These are phyloP conservation scores for Eucalyptus brandiana DNA, from an alignment of 345 rosid genomes.

Conservation along the genomic window DNA sequence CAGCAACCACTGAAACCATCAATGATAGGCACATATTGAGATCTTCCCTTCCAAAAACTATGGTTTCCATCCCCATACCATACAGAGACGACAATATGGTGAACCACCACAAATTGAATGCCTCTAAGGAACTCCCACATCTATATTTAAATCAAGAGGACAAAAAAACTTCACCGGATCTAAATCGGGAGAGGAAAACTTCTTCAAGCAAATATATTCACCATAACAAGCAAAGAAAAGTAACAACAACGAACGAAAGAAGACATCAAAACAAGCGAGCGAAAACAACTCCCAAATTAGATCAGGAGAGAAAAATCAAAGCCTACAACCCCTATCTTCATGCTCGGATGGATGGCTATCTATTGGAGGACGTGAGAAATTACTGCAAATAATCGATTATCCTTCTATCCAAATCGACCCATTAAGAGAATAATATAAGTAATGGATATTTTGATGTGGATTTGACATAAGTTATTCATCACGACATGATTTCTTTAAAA, in stretches of 20 bases:
- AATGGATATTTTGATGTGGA: neutral
- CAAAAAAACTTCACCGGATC: accelerated
- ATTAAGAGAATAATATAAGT: neutral
- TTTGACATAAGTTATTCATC: neutral
- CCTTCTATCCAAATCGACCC: neutral
- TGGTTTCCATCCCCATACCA: neutral
- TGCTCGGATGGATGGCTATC: neutral
- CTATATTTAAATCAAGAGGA: accelerated
- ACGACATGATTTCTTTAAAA: neutral
- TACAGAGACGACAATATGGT: neutral
- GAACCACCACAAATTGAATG: accelerated
- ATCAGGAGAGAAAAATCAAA: neutral
- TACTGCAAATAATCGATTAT: neutral
- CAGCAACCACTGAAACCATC: accelerated
- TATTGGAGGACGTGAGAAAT: neutral
- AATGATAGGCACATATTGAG: neutral
- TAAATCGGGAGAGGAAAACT: neutral
- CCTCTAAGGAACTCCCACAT: accelerated
- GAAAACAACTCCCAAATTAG: too few relatives aligned
- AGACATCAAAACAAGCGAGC: too few relatives aligned
- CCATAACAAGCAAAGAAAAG: neutral
- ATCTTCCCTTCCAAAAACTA: too few relatives aligned
- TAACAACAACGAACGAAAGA: neutral
- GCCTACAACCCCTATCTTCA: neutral
- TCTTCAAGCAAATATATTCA: neutral